Evolutionary conservation across 345 rosid species (phyloP), one percentile per base, ranked within the genome.

Genomic region (Lenwebbia sp.): DNA sequence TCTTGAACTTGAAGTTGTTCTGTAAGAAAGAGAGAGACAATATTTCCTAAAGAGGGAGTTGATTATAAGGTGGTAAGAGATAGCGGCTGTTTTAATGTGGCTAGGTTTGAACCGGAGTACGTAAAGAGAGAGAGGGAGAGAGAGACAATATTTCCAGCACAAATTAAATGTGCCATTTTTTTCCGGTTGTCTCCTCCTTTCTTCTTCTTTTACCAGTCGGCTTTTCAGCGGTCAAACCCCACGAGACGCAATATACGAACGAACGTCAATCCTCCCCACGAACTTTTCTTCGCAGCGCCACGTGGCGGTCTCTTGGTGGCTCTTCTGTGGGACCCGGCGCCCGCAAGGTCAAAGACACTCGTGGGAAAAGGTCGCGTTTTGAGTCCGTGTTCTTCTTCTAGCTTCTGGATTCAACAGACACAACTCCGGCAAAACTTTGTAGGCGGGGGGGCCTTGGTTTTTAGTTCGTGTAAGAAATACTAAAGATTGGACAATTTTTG

Each of bases 31-130:
- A 75, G 60, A 53, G 23, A 30, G 25, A 33, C 4, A 22, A 30
- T 8, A n/a, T 9, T 25, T 55, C 25, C 25, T 5, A 9, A 74
- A 74, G 84, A 50, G 13, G 84, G 84, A 30, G 40, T 50, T 82
- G 40, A 82, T 49, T 54, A 54, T 52, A 75, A 15, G 52, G 56
- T 47, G 84, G 85, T 78, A 58, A 87, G 86, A 84, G 86, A 86
- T 52, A 53, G 88, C 70, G 83, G 74, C 86, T 23, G 7, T 52
- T 10, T 52, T 25, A 33, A 47, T 58, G 50, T 1, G 52, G 57
- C 10, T 13, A 41, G 57, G 57, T 54, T 54, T 54, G 57, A 54
- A 54, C 25, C 4, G 57, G 7, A 22, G 57, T 9, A 54, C 57
- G 57, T 54, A 54, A 21, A 21, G 56, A 7, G 4, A 6, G 22